These are phyloP conservation scores for Penium margaritaceum DNA, from an alignment of 139 green algal genomes.

Conservation along the genomic window DNA sequence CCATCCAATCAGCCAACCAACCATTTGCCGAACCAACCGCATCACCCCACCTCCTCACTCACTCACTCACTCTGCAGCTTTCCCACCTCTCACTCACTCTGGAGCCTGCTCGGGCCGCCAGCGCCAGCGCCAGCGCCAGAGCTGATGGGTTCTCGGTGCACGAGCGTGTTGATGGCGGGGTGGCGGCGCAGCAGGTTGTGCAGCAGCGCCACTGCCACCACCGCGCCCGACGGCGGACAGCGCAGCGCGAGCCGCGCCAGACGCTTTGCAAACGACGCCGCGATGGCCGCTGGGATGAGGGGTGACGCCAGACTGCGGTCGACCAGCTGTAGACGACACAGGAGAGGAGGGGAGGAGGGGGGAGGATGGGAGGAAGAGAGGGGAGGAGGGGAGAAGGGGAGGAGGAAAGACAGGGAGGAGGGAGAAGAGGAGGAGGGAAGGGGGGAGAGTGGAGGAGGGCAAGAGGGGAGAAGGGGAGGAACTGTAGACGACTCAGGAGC, in stretches of 20 bases:
- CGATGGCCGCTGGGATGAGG: slow-evolving; percentile 87
- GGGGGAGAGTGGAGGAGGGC: too few species aligned
- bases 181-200: slow-evolving; percentile 93
- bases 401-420: not conserved
- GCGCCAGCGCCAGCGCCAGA: too few species aligned
- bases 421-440: not conserved
- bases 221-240: slow-evolving; percentile 63
- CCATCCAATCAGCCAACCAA: too few species aligned
- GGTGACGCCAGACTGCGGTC: slow-evolving; percentile 83
- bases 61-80: too few species aligned
- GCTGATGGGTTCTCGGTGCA: too few species aligned
- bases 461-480: not conserved
- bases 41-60: too few species aligned
- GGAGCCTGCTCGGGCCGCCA: too few species aligned
- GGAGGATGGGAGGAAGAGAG: not conserved
- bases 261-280: slow-evolving; percentile 86
- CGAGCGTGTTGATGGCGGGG: slow-evolving; percentile 69
- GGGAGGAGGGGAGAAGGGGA: not conserved
- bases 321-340: slow-evolving; percentile 54
- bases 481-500: not conserved
- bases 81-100: too few species aligned
- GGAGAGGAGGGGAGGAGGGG: not conserved
- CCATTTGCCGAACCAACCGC: too few species aligned
- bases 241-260: slow-evolving; percentile 66
- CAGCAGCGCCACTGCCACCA: slow-evolving; percentile 75